Evolutionary conservation across 106 monocot genomes (phyloP), one percentile per base, ranked within the genome.

Genomic region (Allium cepa): DNA sequence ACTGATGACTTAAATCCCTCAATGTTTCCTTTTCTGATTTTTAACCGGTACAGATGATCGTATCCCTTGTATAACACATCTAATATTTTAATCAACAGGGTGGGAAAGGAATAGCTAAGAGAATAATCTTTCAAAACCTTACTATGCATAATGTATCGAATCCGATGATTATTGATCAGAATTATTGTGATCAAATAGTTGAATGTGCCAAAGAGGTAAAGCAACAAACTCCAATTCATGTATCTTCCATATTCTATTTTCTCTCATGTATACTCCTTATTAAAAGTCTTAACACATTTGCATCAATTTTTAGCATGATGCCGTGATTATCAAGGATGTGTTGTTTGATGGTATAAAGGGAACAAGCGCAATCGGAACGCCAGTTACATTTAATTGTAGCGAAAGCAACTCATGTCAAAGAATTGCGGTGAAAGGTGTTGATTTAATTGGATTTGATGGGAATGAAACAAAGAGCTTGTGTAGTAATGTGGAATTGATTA

Each of bases 101-200:
- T 53, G 68, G 68, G 7, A 50, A 26, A 10, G 75, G 75, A 9
- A 16, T 68, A 9, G 75, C 61, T 51, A 68, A 17, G 36, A 11
- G 62, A 27, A 61, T 75, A 15, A 10, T 10, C 26, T 75, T 62
- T 69, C 57, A 74, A 59, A 74, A 74, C 17, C 66, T 74, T 22
- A 59, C n/a, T 46, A 74, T 74, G 74, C 66, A 67, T 7, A 49
- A 67, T 59, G 74, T 74, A 1, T 8, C 72, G 8, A 81, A 89
- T 45, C 93, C 88, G 0, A 86, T 93, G 68, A 83, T 93, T 72
- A 84, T 93, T 9, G 81, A 93, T 70, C 88, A 93, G 56, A 83
- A 83, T 69, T 93, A 93, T 72, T 93, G 93, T 56, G 93, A 93
- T 75, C 71, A 76, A 11, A 52, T 0, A 8, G 72, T 2, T 9